Conservation (phyloP, 2,329 filamentous ascomycete genomes). For the Teratosphaeria pseudoeucalypti region DNA sequence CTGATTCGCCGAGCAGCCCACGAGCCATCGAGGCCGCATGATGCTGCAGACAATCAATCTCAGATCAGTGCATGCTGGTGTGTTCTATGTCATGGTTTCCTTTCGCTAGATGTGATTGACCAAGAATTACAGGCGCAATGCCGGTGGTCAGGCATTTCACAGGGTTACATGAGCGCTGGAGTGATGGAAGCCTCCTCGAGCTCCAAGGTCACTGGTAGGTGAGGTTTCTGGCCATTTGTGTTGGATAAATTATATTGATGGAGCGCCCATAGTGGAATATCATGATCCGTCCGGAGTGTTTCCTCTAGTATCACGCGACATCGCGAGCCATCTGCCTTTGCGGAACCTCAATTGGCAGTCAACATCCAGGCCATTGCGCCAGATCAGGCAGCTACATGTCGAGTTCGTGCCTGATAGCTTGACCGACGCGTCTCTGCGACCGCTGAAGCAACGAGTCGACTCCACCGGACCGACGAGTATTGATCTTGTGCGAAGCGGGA, state of each 20-base stretch:
- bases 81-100: neutral
- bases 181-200: slow-evolving; percentile 29
- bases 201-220: slow-evolving; percentile 41
- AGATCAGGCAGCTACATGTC: slow-evolving; percentile 85
- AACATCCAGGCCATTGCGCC: slow-evolving; percentile 77
- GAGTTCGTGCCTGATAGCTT: slow-evolving; percentile 56
- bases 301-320: slow-evolving; percentile 64
- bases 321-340: slow-evolving; percentile 70
- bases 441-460: slow-evolving; percentile 9
- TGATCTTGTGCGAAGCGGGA: slow-evolving; percentile 32
- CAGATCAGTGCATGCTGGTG: neutral
- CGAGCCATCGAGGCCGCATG: neutral
- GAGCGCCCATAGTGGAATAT: slow-evolving; percentile 64
- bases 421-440: slow-evolving; percentile 16
- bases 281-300: slow-evolving; percentile 87
- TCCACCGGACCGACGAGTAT: slow-evolving; percentile 26
- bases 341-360: slow-evolving; percentile 97
- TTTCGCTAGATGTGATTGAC: neutral
- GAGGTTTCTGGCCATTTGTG: neutral
- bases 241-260: neutral
- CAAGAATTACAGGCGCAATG: slow-evolving; percentile 18
- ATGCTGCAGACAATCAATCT: neutral
- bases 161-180: slow-evolving; percentile 10
- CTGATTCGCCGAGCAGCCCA: neutral
- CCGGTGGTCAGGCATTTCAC: slow-evolving; percentile 6